Evolutionary conservation across 495 filamentous ascomycete species (phyloP).

Genomic region (Trypethelium eluteriae): DNA sequence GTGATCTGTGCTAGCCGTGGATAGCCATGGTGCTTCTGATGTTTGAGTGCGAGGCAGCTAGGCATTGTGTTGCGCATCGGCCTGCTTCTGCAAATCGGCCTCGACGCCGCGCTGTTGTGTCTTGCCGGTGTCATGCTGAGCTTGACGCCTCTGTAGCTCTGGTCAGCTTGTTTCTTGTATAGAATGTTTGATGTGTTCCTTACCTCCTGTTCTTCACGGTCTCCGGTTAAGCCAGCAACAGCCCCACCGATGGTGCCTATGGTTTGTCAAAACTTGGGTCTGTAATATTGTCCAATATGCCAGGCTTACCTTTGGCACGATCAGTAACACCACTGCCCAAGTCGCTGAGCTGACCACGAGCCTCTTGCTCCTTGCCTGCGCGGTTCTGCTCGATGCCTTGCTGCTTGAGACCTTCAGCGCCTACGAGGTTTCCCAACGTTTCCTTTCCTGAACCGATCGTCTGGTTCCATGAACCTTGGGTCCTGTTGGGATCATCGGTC

Average conservation of each 20-base stretch:
- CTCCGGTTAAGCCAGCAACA: slow-evolving; percentile 63
- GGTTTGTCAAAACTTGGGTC: neutral
- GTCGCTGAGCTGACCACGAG: slow-evolving; percentile 75
- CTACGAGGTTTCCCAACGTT: slow-evolving; percentile 63
- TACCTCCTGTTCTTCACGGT: slow-evolving; percentile 50
- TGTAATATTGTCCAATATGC: neutral
- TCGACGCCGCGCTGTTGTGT: slow-evolving; percentile 78
- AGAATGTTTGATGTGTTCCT: neutral
- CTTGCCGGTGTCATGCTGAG: slow-evolving; percentile 78
- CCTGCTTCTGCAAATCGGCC: slow-evolving; percentile 68
- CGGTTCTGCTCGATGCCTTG: slow-evolving; percentile 70
- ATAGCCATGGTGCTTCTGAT: neutral
- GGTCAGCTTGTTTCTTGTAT: neutral
- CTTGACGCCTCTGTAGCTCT: slow-evolving; percentile 40
- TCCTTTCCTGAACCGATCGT: slow-evolving; percentile 82
- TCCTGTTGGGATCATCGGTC: slow-evolving; percentile 64
- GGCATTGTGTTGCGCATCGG: slow-evolving; percentile 11
- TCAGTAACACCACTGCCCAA: slow-evolving; percentile 61
- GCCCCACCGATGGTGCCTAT: slow-evolving; percentile 52
- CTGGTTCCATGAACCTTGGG: slow-evolving; percentile 73
- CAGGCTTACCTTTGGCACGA: slow-evolving; percentile 53
- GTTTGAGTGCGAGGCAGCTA: slow-evolving; percentile 7
- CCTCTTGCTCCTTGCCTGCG: slow-evolving; percentile 73
- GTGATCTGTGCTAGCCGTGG: neutral
- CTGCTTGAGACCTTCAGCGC: slow-evolving; percentile 65